Evolutionary conservation across 2,329 filamentous ascomycete species (phyloP).

Genomic region (Chaetomium olivaceum): DNA sequence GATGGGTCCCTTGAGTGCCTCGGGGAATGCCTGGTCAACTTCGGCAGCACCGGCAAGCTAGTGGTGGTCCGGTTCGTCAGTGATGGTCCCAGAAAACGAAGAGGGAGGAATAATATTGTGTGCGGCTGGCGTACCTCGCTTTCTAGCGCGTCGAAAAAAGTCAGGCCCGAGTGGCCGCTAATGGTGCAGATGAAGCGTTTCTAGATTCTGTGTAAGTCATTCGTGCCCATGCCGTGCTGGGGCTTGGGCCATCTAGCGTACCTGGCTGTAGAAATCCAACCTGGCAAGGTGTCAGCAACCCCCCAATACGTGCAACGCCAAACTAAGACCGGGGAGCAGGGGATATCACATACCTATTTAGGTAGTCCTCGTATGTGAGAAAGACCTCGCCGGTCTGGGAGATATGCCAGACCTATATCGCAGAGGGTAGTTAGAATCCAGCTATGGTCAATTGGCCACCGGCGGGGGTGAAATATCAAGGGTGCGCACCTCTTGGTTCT

Average conservation of each 20-base stretch:
- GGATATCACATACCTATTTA: slow-evolving; percentile 65
- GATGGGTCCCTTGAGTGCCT: slow-evolving; percentile 86
- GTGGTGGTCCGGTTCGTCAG: slow-evolving; percentile 34
- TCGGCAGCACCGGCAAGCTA: slow-evolving; percentile 79
- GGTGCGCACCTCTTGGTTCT: slow-evolving; percentile 73
- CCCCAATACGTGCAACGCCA: neutral
- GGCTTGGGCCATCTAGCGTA: slow-evolving; percentile 43
- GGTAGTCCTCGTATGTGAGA: slow-evolving; percentile 81
- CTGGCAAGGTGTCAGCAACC: slow-evolving; percentile 51
- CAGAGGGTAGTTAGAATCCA: slow-evolving; percentile 22
- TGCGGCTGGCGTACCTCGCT: slow-evolving; percentile 69
- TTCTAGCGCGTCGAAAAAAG: slow-evolving; percentile 87
- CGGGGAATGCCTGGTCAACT: slow-evolving; percentile 89
- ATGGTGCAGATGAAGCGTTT: slow-evolving; percentile 94
- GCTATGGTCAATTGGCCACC: slow-evolving; percentile 10
- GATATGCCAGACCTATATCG: slow-evolving; percentile 83
- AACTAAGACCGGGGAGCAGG: neutral
- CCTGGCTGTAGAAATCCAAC: slow-evolving; percentile 92
- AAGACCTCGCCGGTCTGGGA: slow-evolving; percentile 89
- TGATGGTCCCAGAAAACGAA: slow-evolving; percentile 25
- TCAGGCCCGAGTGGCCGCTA: slow-evolving; percentile 86
- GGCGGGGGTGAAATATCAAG: slow-evolving; percentile 15
- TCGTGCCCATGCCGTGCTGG: neutral
- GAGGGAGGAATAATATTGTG: neutral
- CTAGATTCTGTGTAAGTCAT: slow-evolving; percentile 44